Base-by-base conservation (phyloP, 345 rosid genomes). In the Citropsis articulata region DNA sequence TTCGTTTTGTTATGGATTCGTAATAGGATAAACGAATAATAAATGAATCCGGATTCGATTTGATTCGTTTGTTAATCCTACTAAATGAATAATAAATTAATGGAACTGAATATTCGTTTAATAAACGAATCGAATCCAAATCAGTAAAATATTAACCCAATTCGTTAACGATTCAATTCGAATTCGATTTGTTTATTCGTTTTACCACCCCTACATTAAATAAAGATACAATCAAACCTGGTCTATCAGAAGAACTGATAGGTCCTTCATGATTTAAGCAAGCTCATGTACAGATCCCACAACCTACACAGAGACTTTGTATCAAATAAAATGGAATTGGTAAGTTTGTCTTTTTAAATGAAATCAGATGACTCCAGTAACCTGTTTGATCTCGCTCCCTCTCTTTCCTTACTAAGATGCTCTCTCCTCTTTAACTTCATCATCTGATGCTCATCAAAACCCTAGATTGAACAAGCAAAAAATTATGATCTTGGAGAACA, bases 361-460 rank as follows among this genome's bases (percentile, higher is more conserved):
- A 63, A 36, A 45, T 13, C 69, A 59, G 74, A 67, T 8, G 75
- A 48, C 65, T 80, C 35, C 59, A 77, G 85, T n/a, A 72, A 76
- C 98, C 94, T 91, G 98, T 78, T 91, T 92, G 79, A 96, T 96
- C 90, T 96, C 99, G 83, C 89, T 90, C 85, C 89, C 85, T 92
- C 99, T 86, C 98, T 89, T 89, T 91, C 99, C 70, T 63, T 66
- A 69, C 89, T 0, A 97, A 81, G 90, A 76, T 25, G 91, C 95
- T 92, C 97, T 66, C 87, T 94, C 79, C 79, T 89, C 81, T 90
- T 92, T 48, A 96, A 68, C 90, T 84, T 97, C 79, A 91, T 87
- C 92, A 90, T 91, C 66, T 94, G 95, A 86, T 82, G 92, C 81
- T 89, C 95, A 83, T 61, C 88, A 79, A 94, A 94, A 66, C 53